phyloP scores from a whole-genome alignment of 805 yeast species.

The Kregervanrija fluxuum region DNA sequence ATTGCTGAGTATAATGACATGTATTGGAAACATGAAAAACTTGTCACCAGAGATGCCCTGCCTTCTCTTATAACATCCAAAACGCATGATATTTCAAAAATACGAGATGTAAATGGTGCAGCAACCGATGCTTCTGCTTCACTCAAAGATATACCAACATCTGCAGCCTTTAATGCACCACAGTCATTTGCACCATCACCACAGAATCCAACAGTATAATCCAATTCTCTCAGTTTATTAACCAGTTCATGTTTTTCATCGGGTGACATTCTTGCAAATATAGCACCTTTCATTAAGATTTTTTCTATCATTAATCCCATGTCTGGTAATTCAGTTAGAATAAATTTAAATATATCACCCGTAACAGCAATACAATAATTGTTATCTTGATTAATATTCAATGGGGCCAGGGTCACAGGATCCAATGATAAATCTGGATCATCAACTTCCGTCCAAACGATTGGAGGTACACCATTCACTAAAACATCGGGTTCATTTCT shows the following conservation, averaged over 20 bases:
- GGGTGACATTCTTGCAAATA: slow-evolving; percentile 97
- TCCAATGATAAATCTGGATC: slow-evolving; percentile 53
- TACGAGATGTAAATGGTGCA: slow-evolving; percentile 91
- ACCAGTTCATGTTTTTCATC: slow-evolving; percentile 97
- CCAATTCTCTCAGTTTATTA: slow-evolving; percentile 73
- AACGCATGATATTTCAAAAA: slow-evolving; percentile 89
- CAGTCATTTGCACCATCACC: slow-evolving; percentile 99
- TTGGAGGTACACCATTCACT: slow-evolving; percentile 18
- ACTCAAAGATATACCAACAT: slow-evolving; percentile 90
- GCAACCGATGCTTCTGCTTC: slow-evolving; percentile 99
- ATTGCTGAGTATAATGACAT: slow-evolving; percentile 97
- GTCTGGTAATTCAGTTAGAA: slow-evolving; percentile 51
- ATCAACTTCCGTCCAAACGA: slow-evolving; percentile 65
- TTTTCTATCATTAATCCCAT: slow-evolving; percentile 35
- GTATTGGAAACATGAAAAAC: slow-evolving; percentile 94
- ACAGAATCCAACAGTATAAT: slow-evolving; percentile 93
- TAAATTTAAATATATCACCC: slow-evolving; percentile 82
- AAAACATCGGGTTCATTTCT: slow-evolving; percentile 4
- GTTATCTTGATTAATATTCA: slow-evolving; percentile 23
- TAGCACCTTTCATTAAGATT: slow-evolving; percentile 63
- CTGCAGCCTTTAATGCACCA: slow-evolving; percentile 97
- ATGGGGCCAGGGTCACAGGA: slow-evolving; percentile 50
- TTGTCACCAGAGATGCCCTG: slow-evolving; percentile 87
- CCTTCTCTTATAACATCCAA: slow-evolving; percentile 90
- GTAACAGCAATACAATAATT: slow-evolving; percentile 75